Evolutionary conservation across 768 basidiomycete genomes (phyloP).

Genomic region (Daedaleopsis sinensis): DNA sequence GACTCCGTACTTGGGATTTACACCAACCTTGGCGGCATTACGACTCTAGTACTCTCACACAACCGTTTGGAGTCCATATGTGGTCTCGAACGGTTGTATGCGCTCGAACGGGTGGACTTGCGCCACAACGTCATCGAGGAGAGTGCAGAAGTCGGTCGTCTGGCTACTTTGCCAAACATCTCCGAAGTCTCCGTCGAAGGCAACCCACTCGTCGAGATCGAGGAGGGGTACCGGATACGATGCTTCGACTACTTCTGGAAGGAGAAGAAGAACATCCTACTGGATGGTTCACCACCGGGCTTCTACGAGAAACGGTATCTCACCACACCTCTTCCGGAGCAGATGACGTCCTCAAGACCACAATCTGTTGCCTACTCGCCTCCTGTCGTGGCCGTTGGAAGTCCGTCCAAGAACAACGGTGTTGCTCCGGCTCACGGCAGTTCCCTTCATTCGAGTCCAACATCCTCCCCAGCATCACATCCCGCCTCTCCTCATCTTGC

Average conservation of each 20-base stretch:
- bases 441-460: constrained; percentile 33
- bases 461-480: constrained; percentile 43
- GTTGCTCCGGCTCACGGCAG: constrained; percentile 1
- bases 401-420: constrained; percentile 20
- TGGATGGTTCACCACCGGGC: constrained; percentile 75
- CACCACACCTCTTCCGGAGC: constrained; percentile 49
- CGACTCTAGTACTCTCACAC: constrained; percentile 75
- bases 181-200: constrained; percentile 81
- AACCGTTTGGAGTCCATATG: constrained; percentile 96
- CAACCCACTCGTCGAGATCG: constrained; percentile 77
- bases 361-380: constrained; percentile 57
- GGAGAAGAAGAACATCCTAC: constrained; percentile 75
- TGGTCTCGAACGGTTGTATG: constrained; percentile 87
- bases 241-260: constrained; percentile 86
- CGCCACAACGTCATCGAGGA: constrained; percentile 81
- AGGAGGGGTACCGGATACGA: constrained; percentile 69
- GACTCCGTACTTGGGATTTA: constrained; percentile 93
- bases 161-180: constrained; percentile 80
- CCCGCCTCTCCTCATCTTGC: constrained; percentile 49
- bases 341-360: constrained; percentile 53
- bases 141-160: constrained; percentile 79
- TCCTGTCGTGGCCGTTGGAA: constrained; percentile 60
- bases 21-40: constrained; percentile 74
- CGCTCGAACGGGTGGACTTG: constrained; percentile 84
- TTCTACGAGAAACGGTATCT: constrained; percentile 73